Conservation (phyloP, 495 filamentous ascomycete genomes). For the Lasiosphaeria hispida region DNA sequence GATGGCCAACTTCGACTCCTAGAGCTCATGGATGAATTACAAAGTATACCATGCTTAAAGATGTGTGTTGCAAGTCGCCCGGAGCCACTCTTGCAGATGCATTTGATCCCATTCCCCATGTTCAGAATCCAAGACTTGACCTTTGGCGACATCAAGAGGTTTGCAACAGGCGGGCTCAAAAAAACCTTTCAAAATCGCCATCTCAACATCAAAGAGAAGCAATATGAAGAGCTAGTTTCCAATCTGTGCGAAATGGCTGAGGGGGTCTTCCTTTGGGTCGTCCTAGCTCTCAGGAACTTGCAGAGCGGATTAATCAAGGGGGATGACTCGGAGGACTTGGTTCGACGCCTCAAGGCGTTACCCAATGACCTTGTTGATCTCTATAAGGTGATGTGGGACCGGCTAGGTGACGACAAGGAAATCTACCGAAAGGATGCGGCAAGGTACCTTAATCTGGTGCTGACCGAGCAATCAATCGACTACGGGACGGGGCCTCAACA, state of each 20-base stretch:
- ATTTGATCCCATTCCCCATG: constrained; percentile 4
- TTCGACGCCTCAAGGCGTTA: not conserved
- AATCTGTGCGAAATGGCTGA: constrained; percentile 2
- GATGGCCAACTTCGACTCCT: constrained; percentile 4
- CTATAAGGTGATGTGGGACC: constrained; percentile 3
- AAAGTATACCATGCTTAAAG: not conserved
- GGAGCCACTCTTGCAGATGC: not conserved
- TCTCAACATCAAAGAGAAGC: not conserved
- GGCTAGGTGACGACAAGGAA: constrained; percentile 5
- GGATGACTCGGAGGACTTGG: not conserved
- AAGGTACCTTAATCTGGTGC: not conserved
- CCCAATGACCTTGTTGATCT: not conserved
- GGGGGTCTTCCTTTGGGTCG: constrained; percentile 15
- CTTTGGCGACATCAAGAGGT: not conserved
- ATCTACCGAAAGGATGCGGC: constrained; percentile 4
- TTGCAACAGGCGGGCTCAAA: not conserved
- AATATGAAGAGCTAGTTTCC: not conserved
- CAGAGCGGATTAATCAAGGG: not conserved
- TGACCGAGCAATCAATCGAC: not conserved
- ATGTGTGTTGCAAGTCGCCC: constrained; percentile 15
- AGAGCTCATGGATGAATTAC: not conserved
- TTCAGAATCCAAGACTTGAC: constrained; percentile 14
- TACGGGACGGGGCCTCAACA: too few species aligned
- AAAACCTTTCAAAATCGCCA: not conserved
- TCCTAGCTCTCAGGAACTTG: constrained; percentile 4